Base-by-base conservation (phyloP, 2,329 filamentous ascomycete genomes). In the Spiromastix sp. region DNA sequence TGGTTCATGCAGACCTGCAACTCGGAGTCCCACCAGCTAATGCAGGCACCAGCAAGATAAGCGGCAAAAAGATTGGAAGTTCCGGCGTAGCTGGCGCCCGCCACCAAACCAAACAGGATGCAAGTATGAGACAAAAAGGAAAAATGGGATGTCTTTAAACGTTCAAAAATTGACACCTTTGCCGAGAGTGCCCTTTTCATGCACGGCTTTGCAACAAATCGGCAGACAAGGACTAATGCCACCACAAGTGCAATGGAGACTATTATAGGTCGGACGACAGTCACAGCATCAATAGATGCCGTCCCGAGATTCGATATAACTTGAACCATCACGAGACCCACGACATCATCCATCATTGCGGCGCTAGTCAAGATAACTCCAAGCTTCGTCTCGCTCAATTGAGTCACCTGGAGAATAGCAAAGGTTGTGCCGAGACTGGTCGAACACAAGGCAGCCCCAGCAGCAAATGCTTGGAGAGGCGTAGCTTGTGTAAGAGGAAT, bases 281-380 rank as follows among this genome's bases (percentile, higher is more conserved):
- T 67, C 4, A 59, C 46, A 1, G 57, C 55, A 27, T 21, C 28
- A 12, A 36, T 9, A 10, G 11, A 15, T 29, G 42, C 45, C 30
- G 52, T 36, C 56, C 79, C 69, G 0, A 89, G 61, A 30, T 77
- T 78, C 0, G 79, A 72, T 15, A 91, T 79, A 30, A 89, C 70
- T 44, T 84, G 74, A 0, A 85, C 79, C 73, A 89, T 81, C 5
- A 87, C 73, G 7, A 89, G 60, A 0, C 81, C 82, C 2, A 83
- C 71, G 0, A 89, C 77, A 57, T 91, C 83, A 50, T 91, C 84
- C 60, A 91, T 73, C 73, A 91, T 83, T 0, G 83, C 84, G 1
- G 81, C 82, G 39, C 73, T 78, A 2, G 74, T 73, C 1, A 86
- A 65, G 0, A 91, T 72, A 6, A 59, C 75, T 38, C 61, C 84